Percentiles rank a stretch among this genome's conserved stretches.
Evolutionary conservation across 169 alveolate genomes (phyloP).

Genomic region (Neospora caninum): DNA sequence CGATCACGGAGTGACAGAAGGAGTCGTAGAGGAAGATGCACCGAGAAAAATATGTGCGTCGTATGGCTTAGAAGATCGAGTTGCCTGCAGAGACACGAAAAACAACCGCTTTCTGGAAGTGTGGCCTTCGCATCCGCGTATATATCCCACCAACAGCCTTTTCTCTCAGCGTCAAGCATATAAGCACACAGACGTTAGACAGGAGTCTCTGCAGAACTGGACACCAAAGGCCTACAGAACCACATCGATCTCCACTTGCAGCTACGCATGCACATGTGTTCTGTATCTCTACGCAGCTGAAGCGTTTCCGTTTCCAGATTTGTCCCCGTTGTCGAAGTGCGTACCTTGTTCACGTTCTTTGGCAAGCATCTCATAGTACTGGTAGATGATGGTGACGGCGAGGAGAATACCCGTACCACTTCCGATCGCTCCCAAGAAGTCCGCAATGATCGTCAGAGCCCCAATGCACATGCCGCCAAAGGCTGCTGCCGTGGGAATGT

Average conservation of each 20-base stretch:
- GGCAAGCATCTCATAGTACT: constrained; percentile 97
- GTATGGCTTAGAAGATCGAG: neutral
- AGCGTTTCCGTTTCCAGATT: too few species aligned
- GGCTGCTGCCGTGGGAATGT: constrained; percentile 99
- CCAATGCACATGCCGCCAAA: constrained; percentile 99
- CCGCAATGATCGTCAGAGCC: constrained; percentile 98
- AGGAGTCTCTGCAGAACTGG: too few species aligned
- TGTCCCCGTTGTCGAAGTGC: too few species aligned
- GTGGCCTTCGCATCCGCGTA: too few species aligned
- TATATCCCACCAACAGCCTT: too few species aligned
- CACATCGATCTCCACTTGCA: too few species aligned
- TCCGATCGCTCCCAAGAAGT: constrained; percentile 99
- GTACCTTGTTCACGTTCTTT: constrained; percentile 95
- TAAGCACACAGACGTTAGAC: too few species aligned
- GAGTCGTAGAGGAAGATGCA: neutral
- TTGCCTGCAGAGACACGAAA: neutral
- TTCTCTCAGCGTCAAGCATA: too few species aligned
- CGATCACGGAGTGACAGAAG: neutral
- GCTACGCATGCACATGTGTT: too few species aligned
- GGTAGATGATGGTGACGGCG: constrained; percentile 99
- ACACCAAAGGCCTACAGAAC: too few species aligned
- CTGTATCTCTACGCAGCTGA: too few species aligned
- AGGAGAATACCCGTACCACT: constrained; percentile 97
- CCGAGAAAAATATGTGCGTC: neutral
- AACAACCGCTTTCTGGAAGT: too few species aligned